phyloP scores from a whole-genome alignment of 192 early-diverging fungal genomes.

The Geosiphon pyriformis region DNA sequence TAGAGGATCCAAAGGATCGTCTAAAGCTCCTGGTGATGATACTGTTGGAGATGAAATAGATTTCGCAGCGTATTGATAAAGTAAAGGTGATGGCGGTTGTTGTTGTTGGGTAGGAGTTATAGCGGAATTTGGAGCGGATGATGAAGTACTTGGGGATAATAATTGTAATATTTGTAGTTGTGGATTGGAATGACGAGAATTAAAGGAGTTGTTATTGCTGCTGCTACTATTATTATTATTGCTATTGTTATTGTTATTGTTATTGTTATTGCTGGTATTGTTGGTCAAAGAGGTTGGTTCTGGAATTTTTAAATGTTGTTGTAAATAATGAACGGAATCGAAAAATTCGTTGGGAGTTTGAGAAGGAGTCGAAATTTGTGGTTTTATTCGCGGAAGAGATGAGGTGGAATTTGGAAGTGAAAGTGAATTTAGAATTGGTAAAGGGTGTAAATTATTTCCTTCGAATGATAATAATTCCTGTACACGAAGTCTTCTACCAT shows the following conservation, averaged over 20 bases:
- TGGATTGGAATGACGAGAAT: background rate
- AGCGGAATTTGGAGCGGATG: background rate
- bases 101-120: background rate
- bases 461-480: background rate
- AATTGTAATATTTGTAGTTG: too few relatives aligned
- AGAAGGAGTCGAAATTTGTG: background rate
- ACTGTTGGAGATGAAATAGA: background rate
- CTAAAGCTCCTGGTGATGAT: background rate
- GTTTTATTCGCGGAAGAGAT: background rate
- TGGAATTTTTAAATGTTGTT: background rate
- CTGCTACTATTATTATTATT: too few relatives aligned
- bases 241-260: too few relatives aligned
- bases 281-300: background rate
- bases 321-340: background rate
- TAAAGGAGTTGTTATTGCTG: too few relatives aligned
- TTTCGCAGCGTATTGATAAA: too few relatives aligned
- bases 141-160: background rate
- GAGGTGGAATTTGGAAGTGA: background rate
- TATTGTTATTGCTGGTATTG: too few relatives aligned
- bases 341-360: background rate
- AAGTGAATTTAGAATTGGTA: too few relatives aligned
- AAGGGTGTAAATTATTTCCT: background rate
- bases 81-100: background rate
- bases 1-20: background rate
- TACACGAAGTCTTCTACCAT: background rate